Percentiles rank a stretch among this genome's conserved stretches.
Conservation (phyloP, 2,329 filamentous ascomycete genomes). For the Raffaelea deltoideospora region DNA sequence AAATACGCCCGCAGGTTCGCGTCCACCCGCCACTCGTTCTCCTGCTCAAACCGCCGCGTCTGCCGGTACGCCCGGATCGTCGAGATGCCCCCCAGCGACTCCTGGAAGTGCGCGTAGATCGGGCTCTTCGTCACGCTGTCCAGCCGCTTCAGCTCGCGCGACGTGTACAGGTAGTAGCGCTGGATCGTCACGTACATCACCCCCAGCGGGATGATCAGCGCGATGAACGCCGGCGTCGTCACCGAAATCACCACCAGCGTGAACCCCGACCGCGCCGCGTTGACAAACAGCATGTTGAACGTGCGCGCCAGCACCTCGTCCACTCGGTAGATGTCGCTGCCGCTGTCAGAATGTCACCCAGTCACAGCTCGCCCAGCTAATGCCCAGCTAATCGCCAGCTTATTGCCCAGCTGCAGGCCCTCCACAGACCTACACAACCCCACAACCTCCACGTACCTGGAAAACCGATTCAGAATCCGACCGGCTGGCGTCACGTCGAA, state of each 20-base stretch:
- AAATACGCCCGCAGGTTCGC: constrained; percentile 89
- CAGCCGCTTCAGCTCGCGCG: constrained; percentile 86
- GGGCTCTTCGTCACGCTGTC: constrained; percentile 93
- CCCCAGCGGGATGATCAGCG: constrained; percentile 66
- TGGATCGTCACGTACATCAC: constrained; percentile 85
- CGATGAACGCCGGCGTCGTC: constrained; percentile 64
- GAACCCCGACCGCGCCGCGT: constrained; percentile 60
- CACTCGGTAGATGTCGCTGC: constrained; percentile 66
- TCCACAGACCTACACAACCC: too few relatives aligned
- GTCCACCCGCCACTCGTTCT: constrained; percentile 97
- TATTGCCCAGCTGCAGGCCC: too few relatives aligned
- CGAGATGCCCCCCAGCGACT: constrained; percentile 82
- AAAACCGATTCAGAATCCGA: constrained; percentile 94
- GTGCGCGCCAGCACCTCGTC: constrained; percentile 90
- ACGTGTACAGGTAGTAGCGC: constrained; percentile 91
- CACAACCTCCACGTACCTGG: too few relatives aligned
- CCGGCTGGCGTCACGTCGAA: constrained; percentile 95
- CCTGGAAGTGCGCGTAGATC: constrained; percentile 97
- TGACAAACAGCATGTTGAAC: constrained; percentile 92
- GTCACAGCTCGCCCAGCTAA: too few relatives aligned
- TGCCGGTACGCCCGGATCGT: constrained; percentile 94
- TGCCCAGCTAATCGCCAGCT: too few relatives aligned
- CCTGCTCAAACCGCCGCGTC: constrained; percentile 69
- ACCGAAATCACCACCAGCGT: constrained; percentile 76
- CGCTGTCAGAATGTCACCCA: too few relatives aligned